Evolutionary conservation across 1,139 yeast genomes (phyloP).

Genomic region (Petasospora fabianii): DNA sequence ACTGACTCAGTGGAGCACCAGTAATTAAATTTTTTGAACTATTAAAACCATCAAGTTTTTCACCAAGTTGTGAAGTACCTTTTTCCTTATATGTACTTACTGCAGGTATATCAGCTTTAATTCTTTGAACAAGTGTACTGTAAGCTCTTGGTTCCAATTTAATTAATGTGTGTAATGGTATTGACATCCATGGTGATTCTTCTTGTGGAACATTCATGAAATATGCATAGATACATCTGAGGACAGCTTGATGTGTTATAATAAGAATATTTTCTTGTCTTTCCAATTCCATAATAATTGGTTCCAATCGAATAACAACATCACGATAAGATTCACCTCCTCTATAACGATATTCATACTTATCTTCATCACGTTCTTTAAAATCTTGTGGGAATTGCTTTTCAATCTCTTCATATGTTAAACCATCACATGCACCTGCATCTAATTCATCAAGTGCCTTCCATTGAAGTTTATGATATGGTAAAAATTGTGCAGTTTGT

Average conservation of each 20-base stretch:
- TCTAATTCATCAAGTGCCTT: slow-evolving; percentile 95
- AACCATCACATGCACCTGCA: slow-evolving; percentile 97
- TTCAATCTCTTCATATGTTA: slow-evolving; percentile 87
- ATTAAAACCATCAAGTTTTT: slow-evolving; percentile 31
- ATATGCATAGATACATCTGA: slow-evolving; percentile 94
- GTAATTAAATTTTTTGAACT: slow-evolving; percentile 32
- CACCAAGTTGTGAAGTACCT: slow-evolving; percentile 83
- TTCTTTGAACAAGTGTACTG: slow-evolving; percentile 80
- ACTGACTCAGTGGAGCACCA: slow-evolving; percentile 27
- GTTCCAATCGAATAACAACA: slow-evolving; percentile 90
- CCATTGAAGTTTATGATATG: slow-evolving; percentile 87
- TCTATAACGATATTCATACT: slow-evolving; percentile 90
- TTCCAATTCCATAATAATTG: slow-evolving; percentile 96
- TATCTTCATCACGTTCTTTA: slow-evolving; percentile 91
- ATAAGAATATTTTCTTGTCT: slow-evolving; percentile 94
- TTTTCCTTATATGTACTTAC: slow-evolving; percentile 94
- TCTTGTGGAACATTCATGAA: slow-evolving; percentile 98
- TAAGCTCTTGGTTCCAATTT: slow-evolving; percentile 93
- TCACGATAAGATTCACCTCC: slow-evolving; percentile 98
- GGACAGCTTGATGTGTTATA: slow-evolving; percentile 96
- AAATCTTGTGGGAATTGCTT: slow-evolving; percentile 87
- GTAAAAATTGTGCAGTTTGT: slow-evolving; percentile 82
- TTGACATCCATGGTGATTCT: slow-evolving; percentile 98
- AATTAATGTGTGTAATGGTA: slow-evolving; percentile 91
- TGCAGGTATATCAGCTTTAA: slow-evolving; percentile 95